phyloP scores from a whole-genome alignment of 768 basidiomycete species.

The Suillus decipiens region DNA sequence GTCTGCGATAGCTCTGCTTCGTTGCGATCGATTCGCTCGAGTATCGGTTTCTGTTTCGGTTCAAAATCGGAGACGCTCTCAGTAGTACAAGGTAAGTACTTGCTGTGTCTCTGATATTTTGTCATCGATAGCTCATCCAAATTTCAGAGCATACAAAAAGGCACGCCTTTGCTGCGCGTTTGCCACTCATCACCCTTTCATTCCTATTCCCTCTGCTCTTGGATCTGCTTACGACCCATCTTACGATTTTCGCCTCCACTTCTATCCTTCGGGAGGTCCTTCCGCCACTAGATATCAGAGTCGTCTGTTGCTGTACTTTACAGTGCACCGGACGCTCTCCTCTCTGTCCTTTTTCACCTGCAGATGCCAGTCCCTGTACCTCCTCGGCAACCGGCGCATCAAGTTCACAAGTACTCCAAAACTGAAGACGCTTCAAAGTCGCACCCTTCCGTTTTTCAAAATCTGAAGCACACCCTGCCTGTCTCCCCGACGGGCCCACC shows the following conservation, averaged over 20 bases:
- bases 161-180: conserved; percentile 94
- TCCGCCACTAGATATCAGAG: conserved; percentile 41
- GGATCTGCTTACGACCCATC: conserved; percentile 60
- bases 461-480: conserved; percentile 59
- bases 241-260: conserved; percentile 58
- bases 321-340: conserved; percentile 46
- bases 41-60: conserved; percentile 32
- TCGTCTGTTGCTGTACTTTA: conserved; percentile 40
- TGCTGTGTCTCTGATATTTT: conserved; percentile 10
- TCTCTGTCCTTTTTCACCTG: conserved; percentile 44
- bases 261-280: conserved; percentile 42
- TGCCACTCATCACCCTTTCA: conserved; percentile 49
- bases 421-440: conserved; percentile 39
- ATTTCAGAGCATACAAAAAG: conserved; percentile 58
- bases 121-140: conserved; percentile 25
- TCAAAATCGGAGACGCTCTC: conserved; percentile 15
- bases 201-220: conserved; percentile 31
- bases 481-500: conserved; percentile 61
- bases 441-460: conserved; percentile 49
- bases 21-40: conserved; percentile 37
- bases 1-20: conserved; percentile 45
- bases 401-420: conserved; percentile 61
- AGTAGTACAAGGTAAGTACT: conserved; percentile 22
- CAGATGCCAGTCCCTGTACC: conserved; percentile 90
- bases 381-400: conserved; percentile 59